Conservation (phyloP, 352 stramenopile species). For the Pythium oligandrum region DNA sequence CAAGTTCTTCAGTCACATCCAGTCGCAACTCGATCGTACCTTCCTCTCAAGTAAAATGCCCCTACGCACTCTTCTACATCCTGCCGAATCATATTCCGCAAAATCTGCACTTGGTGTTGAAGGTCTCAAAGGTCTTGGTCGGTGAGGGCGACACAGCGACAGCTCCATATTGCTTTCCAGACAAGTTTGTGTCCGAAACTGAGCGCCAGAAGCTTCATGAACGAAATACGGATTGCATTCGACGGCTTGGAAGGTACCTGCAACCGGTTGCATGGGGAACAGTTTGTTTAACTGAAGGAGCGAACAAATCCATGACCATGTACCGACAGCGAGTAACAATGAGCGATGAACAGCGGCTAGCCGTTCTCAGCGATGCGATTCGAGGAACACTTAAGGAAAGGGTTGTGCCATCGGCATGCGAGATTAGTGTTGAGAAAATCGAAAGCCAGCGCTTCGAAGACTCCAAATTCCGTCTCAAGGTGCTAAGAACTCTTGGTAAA, state of each 20-base stretch:
- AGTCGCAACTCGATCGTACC: not conserved
- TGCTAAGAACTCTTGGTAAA: conserved; percentile 14
- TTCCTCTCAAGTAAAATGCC: not conserved
- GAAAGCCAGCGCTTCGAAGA: conserved; percentile 31
- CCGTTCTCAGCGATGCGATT: conserved; percentile 43
- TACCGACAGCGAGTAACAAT: conserved; percentile 58
- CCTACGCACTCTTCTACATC: conserved; percentile 48
- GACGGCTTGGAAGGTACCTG: conserved; percentile 43
- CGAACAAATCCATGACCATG: conserved; percentile 45
- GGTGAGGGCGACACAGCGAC: conserved; percentile 52
- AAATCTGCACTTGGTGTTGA: conserved; percentile 59
- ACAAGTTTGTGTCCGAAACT: conserved; percentile 36
- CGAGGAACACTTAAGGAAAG: conserved; percentile 61
- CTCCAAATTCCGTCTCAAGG: conserved; percentile 32
- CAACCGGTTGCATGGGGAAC: conserved; percentile 63
- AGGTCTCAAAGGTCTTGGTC: conserved; percentile 54
- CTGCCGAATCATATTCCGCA: conserved; percentile 42
- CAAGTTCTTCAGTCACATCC: conserved; percentile 6
- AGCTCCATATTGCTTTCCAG: conserved; percentile 52
- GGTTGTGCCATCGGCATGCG: conserved; percentile 39
- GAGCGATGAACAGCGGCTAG: conserved; percentile 54
- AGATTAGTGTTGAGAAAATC: conserved; percentile 51
- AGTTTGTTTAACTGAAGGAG: conserved; percentile 37
- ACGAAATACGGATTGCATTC: conserved; percentile 31
- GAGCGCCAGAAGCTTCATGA: conserved; percentile 65